These are phyloP conservation scores for Drosera spatulata DNA, from an alignment of 179 eudicot genomes.

Conservation along the genomic window DNA sequence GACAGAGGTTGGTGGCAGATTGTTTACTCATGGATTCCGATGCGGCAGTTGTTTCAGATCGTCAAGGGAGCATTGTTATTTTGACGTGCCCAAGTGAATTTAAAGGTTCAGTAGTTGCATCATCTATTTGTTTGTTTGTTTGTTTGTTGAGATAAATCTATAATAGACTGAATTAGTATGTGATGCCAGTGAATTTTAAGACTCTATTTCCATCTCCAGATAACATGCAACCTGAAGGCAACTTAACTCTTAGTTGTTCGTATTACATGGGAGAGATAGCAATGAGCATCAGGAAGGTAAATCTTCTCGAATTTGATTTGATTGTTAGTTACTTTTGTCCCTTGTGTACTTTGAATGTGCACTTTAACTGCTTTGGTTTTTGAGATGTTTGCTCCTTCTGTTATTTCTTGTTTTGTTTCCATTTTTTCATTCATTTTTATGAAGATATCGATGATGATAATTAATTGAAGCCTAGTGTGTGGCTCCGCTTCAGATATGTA, in stretches of 20 bases:
- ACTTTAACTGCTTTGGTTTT: not conserved
- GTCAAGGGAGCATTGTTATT: conserved; percentile 76
- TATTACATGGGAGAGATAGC: conserved; percentile 88
- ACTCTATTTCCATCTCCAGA: conserved; percentile 33
- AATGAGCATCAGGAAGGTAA: conserved; percentile 75
- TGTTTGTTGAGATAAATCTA: not conserved
- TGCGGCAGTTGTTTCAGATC: conserved; percentile 86
- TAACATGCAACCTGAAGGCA: conserved; percentile 81
- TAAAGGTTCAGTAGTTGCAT: conserved; percentile 35
- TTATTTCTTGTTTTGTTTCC: not conserved
- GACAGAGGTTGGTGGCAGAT: conserved; percentile 88
- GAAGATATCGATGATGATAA: too few species aligned
- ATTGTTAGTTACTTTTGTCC: not conserved
- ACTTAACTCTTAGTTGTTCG: conserved; percentile 63
- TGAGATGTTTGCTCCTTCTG: not conserved
- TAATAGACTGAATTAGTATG: not conserved
- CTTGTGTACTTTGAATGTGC: not conserved
- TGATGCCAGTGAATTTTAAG: not conserved
- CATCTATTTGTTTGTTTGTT: not conserved
- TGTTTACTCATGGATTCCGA: conserved; percentile 71
- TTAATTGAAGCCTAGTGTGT: too few species aligned
- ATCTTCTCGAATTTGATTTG: conserved; percentile 1
- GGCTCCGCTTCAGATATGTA: too few species aligned
- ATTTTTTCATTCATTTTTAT: too few species aligned
- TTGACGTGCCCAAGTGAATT: conserved; percentile 53